Base-by-base conservation (phyloP, 768 basidiomycete species). In the Naganishia antarctica region DNA sequence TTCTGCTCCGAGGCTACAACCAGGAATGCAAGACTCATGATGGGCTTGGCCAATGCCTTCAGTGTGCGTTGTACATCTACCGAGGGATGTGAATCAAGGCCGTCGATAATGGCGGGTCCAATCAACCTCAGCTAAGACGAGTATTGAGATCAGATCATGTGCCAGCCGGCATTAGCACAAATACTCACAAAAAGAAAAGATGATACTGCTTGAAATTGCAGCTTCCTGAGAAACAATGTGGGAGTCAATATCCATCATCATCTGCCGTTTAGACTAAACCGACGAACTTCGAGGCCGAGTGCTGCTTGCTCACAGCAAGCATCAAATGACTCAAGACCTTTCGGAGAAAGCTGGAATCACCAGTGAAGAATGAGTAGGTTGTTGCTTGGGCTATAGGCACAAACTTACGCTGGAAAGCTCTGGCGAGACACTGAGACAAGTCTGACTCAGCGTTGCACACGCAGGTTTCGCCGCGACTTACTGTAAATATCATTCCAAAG, bases 1-100 rank as follows among this genome's bases (percentile, higher is more conserved):
- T 59, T 59, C 57, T 45, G 57, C 7, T 59, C 57, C 37, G 37
- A 41, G 7, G 40, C 57, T 31, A 57, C 63, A 18, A 60, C 43
- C 8, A 65, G 34, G 34, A 65, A 65, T 11, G 53, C 53, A 28
- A 65, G 64, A 28, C 48, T 65, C 44, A 65, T 59, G 46, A 65
- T 45, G 15, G 53, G 44, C 41, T 65, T 65, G 1, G 64, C 64
- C 32, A 65, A 18, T 3, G 45, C n/a, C 21, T 59, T 65, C 23
- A 65, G 41, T 21, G 44, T 65, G 12, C 43, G 43, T 21, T 59
- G 53, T 8, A 59, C 58, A 3, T 48, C 47, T 15, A 31, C 47
- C n/a, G 32, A 21, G 23, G 64, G 64, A 21, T 28, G 50, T 25
- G 29, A 50, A 57, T 18, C 12, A 44, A 23, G 16, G 21, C 26